These are phyloP conservation scores for Aphanoascus verrucosus DNA, from an alignment of 2,329 filamentous ascomycete species.

Conservation along the genomic window DNA sequence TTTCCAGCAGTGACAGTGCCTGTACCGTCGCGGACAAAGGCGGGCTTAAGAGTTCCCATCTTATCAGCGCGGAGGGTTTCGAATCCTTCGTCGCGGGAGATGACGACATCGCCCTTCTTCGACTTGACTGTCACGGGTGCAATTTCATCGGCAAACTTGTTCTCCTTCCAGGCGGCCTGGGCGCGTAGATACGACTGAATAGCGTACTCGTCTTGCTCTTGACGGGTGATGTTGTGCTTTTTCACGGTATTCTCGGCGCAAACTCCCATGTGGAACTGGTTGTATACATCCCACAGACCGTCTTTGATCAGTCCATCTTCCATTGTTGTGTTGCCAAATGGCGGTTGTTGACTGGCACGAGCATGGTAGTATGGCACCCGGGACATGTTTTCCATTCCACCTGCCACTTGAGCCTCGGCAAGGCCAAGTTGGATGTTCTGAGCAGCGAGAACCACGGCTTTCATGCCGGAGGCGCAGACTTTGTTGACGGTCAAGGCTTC, in stretches of 20 bases:
- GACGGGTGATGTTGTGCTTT: slow-evolving; percentile 65
- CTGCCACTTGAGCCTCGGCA: slow-evolving; percentile 77
- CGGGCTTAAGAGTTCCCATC: slow-evolving; percentile 75
- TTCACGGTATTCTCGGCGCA: slow-evolving; percentile 93
- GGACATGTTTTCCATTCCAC: slow-evolving; percentile 98
- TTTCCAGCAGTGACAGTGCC: slow-evolving; percentile 93
- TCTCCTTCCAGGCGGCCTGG: slow-evolving; percentile 75
- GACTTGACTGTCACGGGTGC: slow-evolving; percentile 74
- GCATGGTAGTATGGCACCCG: slow-evolving; percentile 83
- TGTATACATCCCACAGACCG: slow-evolving; percentile 91
- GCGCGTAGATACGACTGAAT: slow-evolving; percentile 82
- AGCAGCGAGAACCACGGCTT: slow-evolving; percentile 79
- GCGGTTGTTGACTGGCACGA: slow-evolving; percentile 66
- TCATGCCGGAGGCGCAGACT: slow-evolving; percentile 90
- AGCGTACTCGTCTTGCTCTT: slow-evolving; percentile 85
- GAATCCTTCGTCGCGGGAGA: slow-evolving; percentile 81
- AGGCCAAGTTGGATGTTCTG: slow-evolving; percentile 91
- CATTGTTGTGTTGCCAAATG: slow-evolving; percentile 78
- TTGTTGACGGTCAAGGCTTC: slow-evolving; percentile 96
- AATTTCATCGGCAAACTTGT: slow-evolving; percentile 80
- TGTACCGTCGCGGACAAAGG: slow-evolving; percentile 73
- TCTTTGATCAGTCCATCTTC: slow-evolving; percentile 92
- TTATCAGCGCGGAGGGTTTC: slow-evolving; percentile 79
- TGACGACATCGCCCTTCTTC: slow-evolving; percentile 69
- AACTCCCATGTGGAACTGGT: slow-evolving; percentile 95